Base-by-base conservation (phyloP, 306 rosid species). In the Amphicarpaea edgeworthii region DNA sequence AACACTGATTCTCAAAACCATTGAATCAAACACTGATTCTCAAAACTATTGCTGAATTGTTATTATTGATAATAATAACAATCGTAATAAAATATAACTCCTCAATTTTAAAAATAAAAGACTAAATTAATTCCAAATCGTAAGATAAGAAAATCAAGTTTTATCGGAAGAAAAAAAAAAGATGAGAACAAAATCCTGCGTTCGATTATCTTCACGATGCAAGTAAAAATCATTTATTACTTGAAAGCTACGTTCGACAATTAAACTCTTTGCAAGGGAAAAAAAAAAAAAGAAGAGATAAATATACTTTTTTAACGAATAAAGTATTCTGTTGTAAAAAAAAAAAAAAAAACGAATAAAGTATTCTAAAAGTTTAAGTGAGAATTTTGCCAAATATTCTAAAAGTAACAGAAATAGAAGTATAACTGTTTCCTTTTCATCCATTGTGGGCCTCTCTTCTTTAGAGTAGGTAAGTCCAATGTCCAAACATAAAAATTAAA, bases 341-440 rank as follows among this genome's bases (percentile, higher is more conserved):
- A n/a, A n/a, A n/a, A n/a, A n/a, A n/a, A n/a, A n/a, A n/a, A n/a
- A 46, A 15, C 16, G 72, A 67, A 43, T 43, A 28, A 68, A 26
- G 60, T 68, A n/a, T 26, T 68, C 26, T 69, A 49, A 46, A 46
- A 46, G 40, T 43, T 67, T 43, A 3, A 23, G 12, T 7, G 72
- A 67, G 72, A 67, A 67, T 67, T 67, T 67, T 21, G 57, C 45
- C 24, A 21, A 45, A 47, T 23, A 68, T 46, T 47, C 73, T 8
- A 1, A n/a, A 68, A 70, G 47, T 32, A 50, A 30, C 8, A 0
- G 60, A 50, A 69, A 70, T 50, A 17, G 47, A 70, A 70, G 49
- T 19, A 12, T 37, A 70, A 32, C 7, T 30, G 75, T 70, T 70
- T 70, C 41, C 42, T 14, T 59, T 59, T 12, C 19, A 34, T 70